These are phyloP conservation scores for Penicillium occitanis DNA, from an alignment of 2,329 filamentous ascomycete species.

Conservation along the genomic window DNA sequence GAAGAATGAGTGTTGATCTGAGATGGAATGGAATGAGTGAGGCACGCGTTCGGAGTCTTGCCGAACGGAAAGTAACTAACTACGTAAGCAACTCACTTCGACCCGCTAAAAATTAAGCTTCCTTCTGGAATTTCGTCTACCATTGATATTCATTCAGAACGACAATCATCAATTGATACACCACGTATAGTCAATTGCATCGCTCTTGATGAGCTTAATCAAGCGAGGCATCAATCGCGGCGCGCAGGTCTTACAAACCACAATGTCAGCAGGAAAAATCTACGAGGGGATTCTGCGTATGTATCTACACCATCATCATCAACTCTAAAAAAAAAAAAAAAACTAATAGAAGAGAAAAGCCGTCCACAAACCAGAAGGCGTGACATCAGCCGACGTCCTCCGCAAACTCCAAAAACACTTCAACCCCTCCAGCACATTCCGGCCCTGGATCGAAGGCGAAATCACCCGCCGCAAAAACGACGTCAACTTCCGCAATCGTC, in stretches of 20 bases:
- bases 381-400: conserved; percentile 86
- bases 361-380: conserved; percentile 85
- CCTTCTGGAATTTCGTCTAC: not conserved
- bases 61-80: not conserved
- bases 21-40: conserved; percentile 7
- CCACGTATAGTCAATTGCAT: not conserved
- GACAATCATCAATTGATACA: not conserved
- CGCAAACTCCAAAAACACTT: conserved; percentile 83
- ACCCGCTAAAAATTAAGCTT: conserved; percentile 3
- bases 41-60: conserved; percentile 14
- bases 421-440: conserved; percentile 76
- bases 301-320: not conserved
- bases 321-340: not conserved
- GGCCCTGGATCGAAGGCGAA: conserved; percentile 70
- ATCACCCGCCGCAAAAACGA: conserved; percentile 57
- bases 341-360: conserved; percentile 52
- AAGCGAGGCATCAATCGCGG: conserved; percentile 25
- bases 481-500: conserved; percentile 57
- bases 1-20: not conserved
- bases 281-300: conserved; percentile 65
- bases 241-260: conserved; percentile 33
- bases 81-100: not conserved
- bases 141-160: not conserved
- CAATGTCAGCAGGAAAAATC: conserved; percentile 50
- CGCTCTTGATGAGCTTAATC: conserved; percentile 33